Base-by-base conservation (phyloP, 2,329 filamentous ascomycete species). In the Waltergamsia citrina region DNA sequence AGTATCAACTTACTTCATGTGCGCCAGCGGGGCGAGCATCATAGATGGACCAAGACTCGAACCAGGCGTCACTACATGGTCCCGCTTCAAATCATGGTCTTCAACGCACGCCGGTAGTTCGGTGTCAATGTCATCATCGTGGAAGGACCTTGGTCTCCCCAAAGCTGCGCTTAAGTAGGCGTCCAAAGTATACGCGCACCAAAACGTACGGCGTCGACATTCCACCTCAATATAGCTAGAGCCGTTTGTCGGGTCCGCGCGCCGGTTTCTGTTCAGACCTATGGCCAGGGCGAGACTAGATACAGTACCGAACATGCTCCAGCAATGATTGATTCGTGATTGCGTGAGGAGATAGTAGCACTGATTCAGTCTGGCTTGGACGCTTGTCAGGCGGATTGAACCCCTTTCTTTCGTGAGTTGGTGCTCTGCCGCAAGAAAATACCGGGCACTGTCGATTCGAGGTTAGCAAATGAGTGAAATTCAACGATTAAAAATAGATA, bases 111-210 rank as follows among this genome's bases (percentile, higher is more conserved):
- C 55, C 0, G 76, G 76, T 11, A 76, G 52, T 12, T 74, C 67
- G 41, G 78, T 72, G 39, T 80, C 75, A 33, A 80, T 77, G 35
- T 79, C 74, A 29, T 79, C 74, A 31, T 80, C 73, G 38, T 76
- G 76, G 32, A 80, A 72, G 3, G 74, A 64, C 12, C 69, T 54
- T 2, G 78, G 77, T 14, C 76, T 60, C 2, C 77, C 77, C 8
- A 80, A 62, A 32, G 74, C 69, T 15, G 72, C 69, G 35, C 74
- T 75, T 10, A 82, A 60, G 39, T 81, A 81, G 33, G 71, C 75
- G 45, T 81, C 75, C 4, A 81, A 53, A 11, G 66, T 71, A 44
- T 81, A 81, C 0, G 72, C 70, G 21, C 70, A 73, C 78, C 77
- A 81, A 34, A 82, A 80, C 0, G 74, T 62, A 2, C 62, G 47